Conservation (phyloP, 2,329 filamentous ascomycete genomes). For the Colletotrichum chrysophilum region DNA sequence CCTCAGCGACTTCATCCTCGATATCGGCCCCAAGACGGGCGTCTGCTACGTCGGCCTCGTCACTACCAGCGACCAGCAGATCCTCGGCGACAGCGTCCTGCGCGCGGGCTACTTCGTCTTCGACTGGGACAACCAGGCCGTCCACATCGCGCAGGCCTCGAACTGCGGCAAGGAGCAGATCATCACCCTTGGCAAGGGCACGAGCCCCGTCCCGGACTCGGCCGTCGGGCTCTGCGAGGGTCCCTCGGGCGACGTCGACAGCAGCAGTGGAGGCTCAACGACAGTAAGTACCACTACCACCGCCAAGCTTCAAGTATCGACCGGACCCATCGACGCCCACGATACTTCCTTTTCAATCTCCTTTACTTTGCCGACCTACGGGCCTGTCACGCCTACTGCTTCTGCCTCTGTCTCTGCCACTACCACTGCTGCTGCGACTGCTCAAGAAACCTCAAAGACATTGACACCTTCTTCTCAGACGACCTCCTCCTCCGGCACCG, state of each 20-base stretch:
- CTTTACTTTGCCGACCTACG: neutral
- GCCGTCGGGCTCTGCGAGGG: constrained; percentile 39
- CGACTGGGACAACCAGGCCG: constrained; percentile 47
- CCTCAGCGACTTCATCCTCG: constrained; percentile 55
- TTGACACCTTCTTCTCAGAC: neutral
- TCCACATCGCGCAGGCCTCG: constrained; percentile 47
- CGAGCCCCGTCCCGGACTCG: constrained; percentile 33
- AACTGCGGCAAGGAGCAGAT: constrained; percentile 44
- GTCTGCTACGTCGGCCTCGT: constrained; percentile 48
- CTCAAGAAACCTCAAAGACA: neutral
- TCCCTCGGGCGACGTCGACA: constrained; percentile 21
- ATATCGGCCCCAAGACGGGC: constrained; percentile 34
- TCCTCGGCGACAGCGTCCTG: constrained; percentile 47
- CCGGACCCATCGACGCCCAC: neutral
- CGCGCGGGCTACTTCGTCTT: constrained; percentile 52
- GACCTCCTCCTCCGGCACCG: neutral
- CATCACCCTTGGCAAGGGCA: constrained; percentile 37
- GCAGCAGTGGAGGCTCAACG: neutral
- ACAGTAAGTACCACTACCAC: neutral
- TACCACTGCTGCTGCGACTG: neutral
- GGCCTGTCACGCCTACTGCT: neutral
- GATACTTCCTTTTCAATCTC: neutral
- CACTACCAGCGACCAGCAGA: constrained; percentile 45
- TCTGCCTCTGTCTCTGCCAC: neutral
- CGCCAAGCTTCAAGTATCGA: neutral